Evolutionary conservation across 2,329 filamentous ascomycete genomes (phyloP), one percentile per base, ranked within the genome.

Genomic region (Penicillium glabrum): DNA sequence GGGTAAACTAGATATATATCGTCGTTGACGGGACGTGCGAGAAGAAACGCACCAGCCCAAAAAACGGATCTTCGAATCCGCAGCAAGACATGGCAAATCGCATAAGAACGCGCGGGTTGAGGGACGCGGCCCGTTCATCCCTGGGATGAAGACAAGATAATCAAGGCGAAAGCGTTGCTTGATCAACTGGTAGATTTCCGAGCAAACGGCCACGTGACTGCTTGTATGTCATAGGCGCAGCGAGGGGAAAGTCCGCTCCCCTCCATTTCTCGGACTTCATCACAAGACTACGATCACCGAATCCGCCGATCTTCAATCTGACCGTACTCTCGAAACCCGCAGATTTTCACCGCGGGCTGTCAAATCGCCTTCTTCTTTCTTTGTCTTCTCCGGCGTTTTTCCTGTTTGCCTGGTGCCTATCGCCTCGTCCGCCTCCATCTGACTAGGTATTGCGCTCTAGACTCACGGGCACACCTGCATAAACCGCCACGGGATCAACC

Each of bases 51-150:
- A 96, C 93, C 93, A 97, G 74, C 91, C 93, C 50, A 98, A 77
- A 73, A 98, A 96, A 59, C 93, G 88, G 59, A 97, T 88, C 77
- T 98, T 98, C n/a, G 86, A 84, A 41, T 84, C 84, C 14, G 77
- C 62, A n/a, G 77, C 69, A 48, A 78, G 77, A 50, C 70, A 69
- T 3, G 82, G 77, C 14, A 93, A 76, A 55, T 83, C 78, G 14
- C 83, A 85, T 53, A 93, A 79, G 58, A 91, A 85, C 58, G 87
- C 85, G 41, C 87, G 78, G 57, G 77, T 80, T 23, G 87, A 88
- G 7, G 91, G 83, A 31, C 85, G 77, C 27, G 90, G 89, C 9
- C 83, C 84, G 60, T 71, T 74, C 68, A 73, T 75, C 53, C 61
- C 63, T 43, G 33, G 43, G 33, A 29, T 23, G 46, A 48, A 44